phyloP scores from a whole-genome alignment of 805 yeast genomes.

The Cyberlindnera mrakii region DNA sequence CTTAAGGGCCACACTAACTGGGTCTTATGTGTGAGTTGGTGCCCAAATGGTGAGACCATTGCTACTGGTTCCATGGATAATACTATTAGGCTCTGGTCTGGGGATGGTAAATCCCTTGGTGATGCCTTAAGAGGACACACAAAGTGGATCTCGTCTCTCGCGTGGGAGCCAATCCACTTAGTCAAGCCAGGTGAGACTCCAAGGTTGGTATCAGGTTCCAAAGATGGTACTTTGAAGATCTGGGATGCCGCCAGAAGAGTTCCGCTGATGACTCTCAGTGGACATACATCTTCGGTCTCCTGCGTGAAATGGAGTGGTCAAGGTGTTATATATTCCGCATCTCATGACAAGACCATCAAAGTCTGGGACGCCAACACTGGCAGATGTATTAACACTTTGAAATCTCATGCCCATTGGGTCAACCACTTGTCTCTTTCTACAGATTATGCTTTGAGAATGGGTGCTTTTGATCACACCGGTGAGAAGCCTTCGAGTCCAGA shows the following conservation, averaged over 20 bases:
- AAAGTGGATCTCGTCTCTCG: conserved; percentile 82
- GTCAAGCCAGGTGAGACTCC: conserved; percentile 61
- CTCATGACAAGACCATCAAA: conserved; percentile 91
- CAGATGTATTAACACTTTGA: conserved; percentile 67
- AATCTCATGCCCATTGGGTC: conserved; percentile 96
- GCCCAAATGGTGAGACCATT: conserved; percentile 83
- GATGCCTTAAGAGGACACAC: conserved; percentile 72
- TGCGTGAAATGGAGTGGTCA: conserved; percentile 98
- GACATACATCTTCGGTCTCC: conserved; percentile 84
- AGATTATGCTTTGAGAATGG: conserved; percentile 79
- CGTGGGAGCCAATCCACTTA: conserved; percentile 93
- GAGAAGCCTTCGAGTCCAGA: conserved; percentile 35
- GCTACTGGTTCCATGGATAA: conserved; percentile 97
- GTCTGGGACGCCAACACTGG: conserved; percentile 87
- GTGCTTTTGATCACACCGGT: conserved; percentile 79
- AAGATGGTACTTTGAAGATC: conserved; percentile 81
- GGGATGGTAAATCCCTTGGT: conserved; percentile 69
- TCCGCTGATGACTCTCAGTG: conserved; percentile 67
- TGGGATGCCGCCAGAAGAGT: conserved; percentile 80
- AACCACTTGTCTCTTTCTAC: conserved; percentile 90
- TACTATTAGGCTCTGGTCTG: conserved; percentile 84
- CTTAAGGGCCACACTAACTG: conserved; percentile 84
- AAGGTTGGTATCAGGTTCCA: conserved; percentile 79
- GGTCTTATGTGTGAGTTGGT: conserved; percentile 89
- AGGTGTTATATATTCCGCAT: conserved; percentile 76